These are phyloP conservation scores for Podospora comata DNA, from an alignment of 495 filamentous ascomycete genomes.

Conservation along the genomic window DNA sequence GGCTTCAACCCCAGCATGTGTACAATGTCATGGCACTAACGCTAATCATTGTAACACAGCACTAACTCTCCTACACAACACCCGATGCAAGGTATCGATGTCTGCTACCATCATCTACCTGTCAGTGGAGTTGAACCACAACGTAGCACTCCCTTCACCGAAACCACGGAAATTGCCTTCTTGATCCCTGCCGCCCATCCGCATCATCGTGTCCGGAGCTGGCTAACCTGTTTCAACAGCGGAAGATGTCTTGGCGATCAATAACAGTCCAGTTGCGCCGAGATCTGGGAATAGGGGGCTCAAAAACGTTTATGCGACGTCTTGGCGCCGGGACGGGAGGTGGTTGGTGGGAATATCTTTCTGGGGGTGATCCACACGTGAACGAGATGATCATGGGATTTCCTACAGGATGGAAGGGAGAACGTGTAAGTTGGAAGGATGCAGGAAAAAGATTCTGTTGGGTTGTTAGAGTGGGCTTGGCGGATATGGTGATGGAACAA, in stretches of 20 bases:
- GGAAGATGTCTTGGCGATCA: not conserved
- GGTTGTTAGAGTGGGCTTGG: not conserved
- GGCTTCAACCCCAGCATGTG: not conserved
- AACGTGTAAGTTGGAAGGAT: not conserved
- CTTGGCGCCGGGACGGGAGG: slow-evolving; percentile 8
- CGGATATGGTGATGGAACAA: not conserved
- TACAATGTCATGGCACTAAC: not conserved
- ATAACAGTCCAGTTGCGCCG: too few relatives aligned
- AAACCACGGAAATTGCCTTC: not conserved
- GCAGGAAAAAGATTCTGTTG: not conserved
- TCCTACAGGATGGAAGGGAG: not conserved
- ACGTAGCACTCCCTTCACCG: not conserved
- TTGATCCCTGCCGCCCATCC: not conserved
- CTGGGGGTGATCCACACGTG: not conserved
- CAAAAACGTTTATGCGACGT: slow-evolving; percentile 12
- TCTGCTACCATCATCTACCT: not conserved
- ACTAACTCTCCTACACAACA: not conserved
- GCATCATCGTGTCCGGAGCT: not conserved
- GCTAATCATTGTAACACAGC: not conserved
- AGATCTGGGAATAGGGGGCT: not conserved
- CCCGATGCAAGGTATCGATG: not conserved
- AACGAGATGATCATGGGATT: not conserved
- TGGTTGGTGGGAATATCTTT: slow-evolving; percentile 17
- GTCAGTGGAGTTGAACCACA: not conserved
- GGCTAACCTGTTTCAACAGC: not conserved